Evolutionary conservation across 2,329 filamentous ascomycete species (phyloP), one percentile per base, ranked within the genome.

Genomic region (Metarhizium brunneum): DNA sequence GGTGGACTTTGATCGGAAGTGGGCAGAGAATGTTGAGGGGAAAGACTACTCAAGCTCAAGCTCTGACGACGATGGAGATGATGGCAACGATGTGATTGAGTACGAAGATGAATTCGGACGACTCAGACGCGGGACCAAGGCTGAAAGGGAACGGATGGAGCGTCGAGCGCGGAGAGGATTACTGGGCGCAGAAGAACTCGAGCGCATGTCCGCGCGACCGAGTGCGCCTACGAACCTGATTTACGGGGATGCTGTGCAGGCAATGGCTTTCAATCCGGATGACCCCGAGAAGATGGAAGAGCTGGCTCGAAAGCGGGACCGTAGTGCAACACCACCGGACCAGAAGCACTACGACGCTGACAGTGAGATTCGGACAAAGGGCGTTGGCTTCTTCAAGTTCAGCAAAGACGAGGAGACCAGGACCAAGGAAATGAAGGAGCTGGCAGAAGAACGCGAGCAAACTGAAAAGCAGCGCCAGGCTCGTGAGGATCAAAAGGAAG

Each of bases 1-100:
- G 30, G 87, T 99, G 2, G 92, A 99, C 73, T 99, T 99, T 70
- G 94, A 97, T 71, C 80, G 87, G 58, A 99, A 97, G 73, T 97
- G 94, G 92, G 90, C 87, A 0, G 89, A 95, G 66, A 74, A 76
- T 29, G 76, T 84, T 54, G 86, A 67, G 58, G 64, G 69, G 29
- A 67, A 68, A n/a, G 84, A 90, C 61, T 83, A 88, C 59, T 85
- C 72, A n/a, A 66, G 60, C 6, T 65, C 65, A 47, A 70, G 66
- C 55, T 68, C 68, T 10, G 67, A 73, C 6, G 71, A 70, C n/a
- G 68, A 68, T 2, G 68, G 68, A 2, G 74, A 75, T 62, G 61
- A 64, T 20, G 73, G 74, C 47, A 75, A 78, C 30, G 86, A 91
- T 54, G 70, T 88, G n/a, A 75, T 97, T 5, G 92, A 96, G 62